Evolutionary conservation across 2,329 filamentous ascomycete genomes (phyloP).

Genomic region (Cercospora sp.): DNA sequence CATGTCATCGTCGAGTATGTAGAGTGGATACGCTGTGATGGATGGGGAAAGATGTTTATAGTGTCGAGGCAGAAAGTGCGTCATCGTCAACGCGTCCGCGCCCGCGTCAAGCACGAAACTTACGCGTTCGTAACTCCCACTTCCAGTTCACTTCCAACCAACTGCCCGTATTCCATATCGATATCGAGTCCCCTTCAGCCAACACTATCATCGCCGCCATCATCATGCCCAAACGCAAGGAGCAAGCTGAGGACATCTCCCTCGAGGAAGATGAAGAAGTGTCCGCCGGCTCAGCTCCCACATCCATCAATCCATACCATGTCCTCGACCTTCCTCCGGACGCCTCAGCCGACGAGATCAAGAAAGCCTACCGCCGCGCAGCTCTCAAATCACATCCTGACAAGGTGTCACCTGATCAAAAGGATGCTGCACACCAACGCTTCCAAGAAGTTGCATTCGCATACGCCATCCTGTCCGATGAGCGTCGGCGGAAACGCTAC

Average conservation of each 20-base stretch:
- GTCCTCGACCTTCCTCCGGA: slow-evolving; percentile 67
- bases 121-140: not conserved
- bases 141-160: not conserved
- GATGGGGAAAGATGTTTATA: slow-evolving; percentile 15
- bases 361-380: slow-evolving; percentile 85
- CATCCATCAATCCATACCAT: slow-evolving; percentile 74
- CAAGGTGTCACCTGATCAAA: slow-evolving; percentile 60
- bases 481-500: slow-evolving; percentile 77
- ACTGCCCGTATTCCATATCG: not conserved
- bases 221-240: slow-evolving; percentile 25
- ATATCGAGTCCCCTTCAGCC: not conserved
- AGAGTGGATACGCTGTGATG: slow-evolving; percentile 7
- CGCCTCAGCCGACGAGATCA: slow-evolving; percentile 77
- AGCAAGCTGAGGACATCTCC: slow-evolving; percentile 10
- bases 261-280: slow-evolving; percentile 44
- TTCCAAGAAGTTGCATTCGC: slow-evolving; percentile 94
- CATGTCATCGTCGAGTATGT: slow-evolving; percentile 39
- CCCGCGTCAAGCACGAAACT: slow-evolving; percentile 13
- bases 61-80: slow-evolving; percentile 6
- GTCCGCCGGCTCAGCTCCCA: slow-evolving; percentile 61
- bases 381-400: slow-evolving; percentile 77
- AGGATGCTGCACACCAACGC: slow-evolving; percentile 70
- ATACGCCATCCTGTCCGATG: slow-evolving; percentile 87
- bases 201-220: not conserved
- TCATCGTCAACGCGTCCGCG: slow-evolving; percentile 6